A percentile compares a stretch with the other conserved stretches of the same genome.
These are phyloP conservation scores for Arachis stenosperma DNA, from an alignment of 306 rosid genomes.

Conservation along the genomic window DNA sequence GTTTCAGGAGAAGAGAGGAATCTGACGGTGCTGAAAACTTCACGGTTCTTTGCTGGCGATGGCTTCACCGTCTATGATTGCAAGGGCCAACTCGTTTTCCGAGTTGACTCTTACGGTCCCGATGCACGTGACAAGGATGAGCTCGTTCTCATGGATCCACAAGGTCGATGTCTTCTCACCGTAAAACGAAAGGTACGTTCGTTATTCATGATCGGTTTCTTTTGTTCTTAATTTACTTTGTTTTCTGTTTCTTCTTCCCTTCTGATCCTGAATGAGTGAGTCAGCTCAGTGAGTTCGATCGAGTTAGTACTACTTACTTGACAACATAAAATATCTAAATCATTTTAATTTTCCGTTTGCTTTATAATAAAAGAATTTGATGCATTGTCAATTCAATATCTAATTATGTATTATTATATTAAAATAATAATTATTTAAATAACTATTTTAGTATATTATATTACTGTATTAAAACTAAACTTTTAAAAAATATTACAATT, in stretches of 20 bases:
- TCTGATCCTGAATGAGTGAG: slow-evolving; percentile 7
- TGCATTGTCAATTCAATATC: no score
- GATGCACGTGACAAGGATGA: slow-evolving; percentile 59
- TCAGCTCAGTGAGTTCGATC: no score
- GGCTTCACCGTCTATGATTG: slow-evolving; percentile 82
- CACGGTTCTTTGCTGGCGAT: slow-evolving; percentile 77
- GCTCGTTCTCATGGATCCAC: slow-evolving; percentile 85
- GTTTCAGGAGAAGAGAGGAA: slow-evolving; percentile 59
- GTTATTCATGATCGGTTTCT: neutral
- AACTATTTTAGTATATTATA: no score
- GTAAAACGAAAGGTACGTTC: slow-evolving; percentile 71
- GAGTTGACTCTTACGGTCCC: slow-evolving; percentile 88
- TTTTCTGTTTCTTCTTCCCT: no score
- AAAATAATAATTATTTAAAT: no score
- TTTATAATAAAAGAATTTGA: no score
- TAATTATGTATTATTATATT: no score
- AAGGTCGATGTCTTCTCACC: slow-evolving; percentile 89
- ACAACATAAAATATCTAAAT: no score
- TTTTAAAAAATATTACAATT: no score
- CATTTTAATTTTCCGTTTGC: no score
- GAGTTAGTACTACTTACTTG: slow-evolving; percentile 12
- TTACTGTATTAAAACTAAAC: no score
- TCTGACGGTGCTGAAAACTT: slow-evolving; percentile 86
- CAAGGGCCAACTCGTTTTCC: slow-evolving; percentile 74
- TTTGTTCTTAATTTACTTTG: no score